These are phyloP conservation scores for Trichophaea hybrida DNA, from an alignment of 2,329 filamentous ascomycete species.

Conservation along the genomic window DNA sequence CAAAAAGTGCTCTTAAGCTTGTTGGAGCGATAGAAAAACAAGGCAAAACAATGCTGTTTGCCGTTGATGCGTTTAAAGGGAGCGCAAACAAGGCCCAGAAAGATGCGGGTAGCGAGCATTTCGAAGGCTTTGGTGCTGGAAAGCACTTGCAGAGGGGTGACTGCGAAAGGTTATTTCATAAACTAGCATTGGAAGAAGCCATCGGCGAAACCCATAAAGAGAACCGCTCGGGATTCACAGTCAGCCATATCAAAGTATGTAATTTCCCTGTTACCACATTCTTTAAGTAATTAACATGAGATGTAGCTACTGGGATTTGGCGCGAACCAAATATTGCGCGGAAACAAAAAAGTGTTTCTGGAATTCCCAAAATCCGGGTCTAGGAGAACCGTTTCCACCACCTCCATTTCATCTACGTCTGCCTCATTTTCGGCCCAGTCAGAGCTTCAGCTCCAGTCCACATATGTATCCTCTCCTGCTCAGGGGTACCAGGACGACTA, in stretches of 20 bases:
- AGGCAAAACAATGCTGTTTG: slow-evolving; percentile 60
- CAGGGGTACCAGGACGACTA: slow-evolving; percentile 33
- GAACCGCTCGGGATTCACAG: slow-evolving; percentile 51
- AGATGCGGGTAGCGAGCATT: slow-evolving; percentile 32
- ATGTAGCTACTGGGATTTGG: not conserved
- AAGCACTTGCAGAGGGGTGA: slow-evolving; percentile 57
- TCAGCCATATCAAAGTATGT: slow-evolving; percentile 56
- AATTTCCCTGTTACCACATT: not conserved
- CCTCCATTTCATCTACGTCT: slow-evolving; percentile 33
- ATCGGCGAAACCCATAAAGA: slow-evolving; percentile 55
- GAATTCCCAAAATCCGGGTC: slow-evolving; percentile 26
- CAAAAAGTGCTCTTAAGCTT: slow-evolving; percentile 53
- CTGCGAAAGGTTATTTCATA: slow-evolving; percentile 69
- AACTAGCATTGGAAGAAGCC: slow-evolving; percentile 57
- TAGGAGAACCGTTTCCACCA: slow-evolving; percentile 45
- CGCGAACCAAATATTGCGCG: slow-evolving; percentile 14
- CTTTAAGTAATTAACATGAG: slow-evolving; percentile 26
- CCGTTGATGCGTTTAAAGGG: slow-evolving; percentile 71
- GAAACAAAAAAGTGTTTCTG: slow-evolving; percentile 27
- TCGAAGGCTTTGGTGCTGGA: slow-evolving; percentile 53
- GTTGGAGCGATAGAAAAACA: slow-evolving; percentile 44
- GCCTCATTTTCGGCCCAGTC: slow-evolving; percentile 17
- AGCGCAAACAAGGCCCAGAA: slow-evolving; percentile 46
- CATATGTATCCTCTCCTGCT: slow-evolving; percentile 25
- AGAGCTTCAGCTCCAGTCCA: slow-evolving; percentile 27